Evolutionary conservation across 108 stramenopile genomes (phyloP), one percentile per base, ranked within the genome.

Genomic region (Pseudonitzschia delicatissima): DNA sequence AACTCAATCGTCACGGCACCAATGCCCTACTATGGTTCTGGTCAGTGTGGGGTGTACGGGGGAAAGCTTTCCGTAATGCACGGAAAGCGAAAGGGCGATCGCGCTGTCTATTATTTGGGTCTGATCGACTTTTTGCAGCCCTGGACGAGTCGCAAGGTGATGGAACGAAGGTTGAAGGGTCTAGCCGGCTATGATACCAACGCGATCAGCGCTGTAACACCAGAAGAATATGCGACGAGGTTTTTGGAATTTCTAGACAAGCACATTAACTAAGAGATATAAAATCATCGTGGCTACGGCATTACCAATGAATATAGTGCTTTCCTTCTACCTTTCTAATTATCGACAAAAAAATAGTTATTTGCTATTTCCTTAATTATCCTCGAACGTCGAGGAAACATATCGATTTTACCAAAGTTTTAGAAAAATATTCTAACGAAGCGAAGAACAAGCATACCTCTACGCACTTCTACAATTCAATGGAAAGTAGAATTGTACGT

Each of bases 51-150:
- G 37, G 88, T 95, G 13, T 74, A 90, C 55, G 87, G 87, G 33
- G 94, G 94, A 20, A 20, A 23, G 20, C 74, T 89, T n/a, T 70
- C 87, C 17, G 76, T 71, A 7, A 37, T 95, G 2, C 66, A 64
- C 23, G 90, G 94, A 26, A 77, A 63, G 9, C 82, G 90, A 21
- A 62, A 40, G 15, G 89, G 86, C 17, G 58, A 76, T 21, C 63
- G 82, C 4, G 86, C 84, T 11, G 62, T 85, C 9, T 90, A 80
- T 50, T 96, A 91, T 73, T 44, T 96, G 59, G 94, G 94, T 23
- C 66, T 96, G 40, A 96, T 96, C 53, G 94, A 96, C 65, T 96
- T 96, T 66, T 68, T 96, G 35, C 94, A 96, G 63, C 91, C 91
- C 15, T 96, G 88, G 88, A 84, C 81, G 20, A 39, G 67, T 6